Conservation (phyloP, 2,329 filamentous ascomycete genomes). For the Alternaria dauci region DNA sequence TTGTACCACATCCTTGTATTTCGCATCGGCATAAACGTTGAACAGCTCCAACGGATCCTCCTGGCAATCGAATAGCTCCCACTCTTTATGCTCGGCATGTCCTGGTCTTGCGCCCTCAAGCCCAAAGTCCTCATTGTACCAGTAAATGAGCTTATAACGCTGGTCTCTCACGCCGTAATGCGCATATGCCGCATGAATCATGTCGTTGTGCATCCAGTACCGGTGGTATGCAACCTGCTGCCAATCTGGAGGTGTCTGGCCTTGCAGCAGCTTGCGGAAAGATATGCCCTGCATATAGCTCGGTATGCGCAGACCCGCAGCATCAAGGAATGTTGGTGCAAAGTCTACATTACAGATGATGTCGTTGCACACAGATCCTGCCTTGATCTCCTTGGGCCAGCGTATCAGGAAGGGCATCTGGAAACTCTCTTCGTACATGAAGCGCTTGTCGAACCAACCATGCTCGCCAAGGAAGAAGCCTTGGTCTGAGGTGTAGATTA, state of each 20-base stretch:
- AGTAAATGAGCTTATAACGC: slow-evolving; percentile 65
- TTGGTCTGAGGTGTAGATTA: slow-evolving; percentile 65
- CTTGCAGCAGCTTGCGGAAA: slow-evolving; percentile 53
- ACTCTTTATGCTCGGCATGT: slow-evolving; percentile 56
- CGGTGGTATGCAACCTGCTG: slow-evolving; percentile 63
- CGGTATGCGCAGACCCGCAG: slow-evolving; percentile 53
- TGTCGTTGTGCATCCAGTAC: slow-evolving; percentile 65
- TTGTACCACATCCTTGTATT: slow-evolving; percentile 43
- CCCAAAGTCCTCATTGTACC: slow-evolving; percentile 62
- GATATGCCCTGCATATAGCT: slow-evolving; percentile 63
- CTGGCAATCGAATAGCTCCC: slow-evolving; percentile 64
- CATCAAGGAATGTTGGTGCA: slow-evolving; percentile 60
- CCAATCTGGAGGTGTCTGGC: slow-evolving; percentile 55
- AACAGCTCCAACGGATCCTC: slow-evolving; percentile 59
- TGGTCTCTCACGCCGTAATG: slow-evolving; percentile 63
- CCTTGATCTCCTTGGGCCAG: slow-evolving; percentile 55
- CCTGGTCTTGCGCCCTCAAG: slow-evolving; percentile 56
- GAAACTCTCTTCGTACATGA: slow-evolving; percentile 67
- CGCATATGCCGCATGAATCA: slow-evolving; percentile 60
- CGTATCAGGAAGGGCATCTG: slow-evolving; percentile 64
- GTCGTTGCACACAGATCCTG: slow-evolving; percentile 55
- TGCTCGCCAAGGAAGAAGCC: slow-evolving; percentile 67
- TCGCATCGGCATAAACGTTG: slow-evolving; percentile 53
- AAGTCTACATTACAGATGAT: slow-evolving; percentile 66
- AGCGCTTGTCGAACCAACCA: slow-evolving; percentile 67